A percentile compares a stretch with the other conserved stretches of the same genome.
These are phyloP conservation scores for Forsythia viridissima DNA, from an alignment of 257 asterid species.

Conservation along the genomic window DNA sequence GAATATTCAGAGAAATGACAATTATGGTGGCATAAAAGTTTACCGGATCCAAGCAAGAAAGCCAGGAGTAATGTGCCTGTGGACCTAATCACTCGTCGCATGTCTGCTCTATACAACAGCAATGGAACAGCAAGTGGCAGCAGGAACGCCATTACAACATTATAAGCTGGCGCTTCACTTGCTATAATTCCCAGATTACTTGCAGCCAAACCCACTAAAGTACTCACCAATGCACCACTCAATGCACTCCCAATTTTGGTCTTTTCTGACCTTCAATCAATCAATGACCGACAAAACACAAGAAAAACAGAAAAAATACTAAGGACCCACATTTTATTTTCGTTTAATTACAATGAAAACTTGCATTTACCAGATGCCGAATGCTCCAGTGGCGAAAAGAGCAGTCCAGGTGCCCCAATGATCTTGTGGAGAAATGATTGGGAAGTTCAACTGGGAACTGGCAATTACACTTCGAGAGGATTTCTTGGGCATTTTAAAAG, in stretches of 20 bases:
- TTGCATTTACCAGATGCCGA: slow-evolving; percentile 75
- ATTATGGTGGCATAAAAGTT: not conserved
- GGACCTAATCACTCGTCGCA: slow-evolving; percentile 74
- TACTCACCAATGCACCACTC: slow-evolving; percentile 92
- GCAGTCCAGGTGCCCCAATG: slow-evolving; percentile 98
- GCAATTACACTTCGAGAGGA: slow-evolving; percentile 20
- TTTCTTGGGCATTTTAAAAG: slow-evolving; percentile 20
- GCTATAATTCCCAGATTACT: slow-evolving; percentile 86
- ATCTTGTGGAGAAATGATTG: slow-evolving; percentile 83
- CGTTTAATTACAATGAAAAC: not conserved
- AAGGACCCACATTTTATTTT: not conserved
- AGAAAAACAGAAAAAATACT: not conserved
- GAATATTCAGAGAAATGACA: not conserved
- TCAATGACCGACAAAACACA: not conserved
- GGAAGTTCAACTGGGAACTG: slow-evolving; percentile 61
- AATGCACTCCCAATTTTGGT: slow-evolving; percentile 78
- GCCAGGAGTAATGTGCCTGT: slow-evolving; percentile 82
- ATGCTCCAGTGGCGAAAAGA: slow-evolving; percentile 88
- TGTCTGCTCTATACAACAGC: slow-evolving; percentile 83
- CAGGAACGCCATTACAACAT: slow-evolving; percentile 68
- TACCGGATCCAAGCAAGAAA: slow-evolving; percentile 92
- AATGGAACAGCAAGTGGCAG: slow-evolving; percentile 88
- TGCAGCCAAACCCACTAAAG: slow-evolving; percentile 71
- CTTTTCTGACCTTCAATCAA: slow-evolving; percentile 77
- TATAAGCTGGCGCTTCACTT: slow-evolving; percentile 72